These are phyloP conservation scores for Sporothrix variecibatus DNA, from an alignment of 2,329 filamentous ascomycete species.

Conservation along the genomic window DNA sequence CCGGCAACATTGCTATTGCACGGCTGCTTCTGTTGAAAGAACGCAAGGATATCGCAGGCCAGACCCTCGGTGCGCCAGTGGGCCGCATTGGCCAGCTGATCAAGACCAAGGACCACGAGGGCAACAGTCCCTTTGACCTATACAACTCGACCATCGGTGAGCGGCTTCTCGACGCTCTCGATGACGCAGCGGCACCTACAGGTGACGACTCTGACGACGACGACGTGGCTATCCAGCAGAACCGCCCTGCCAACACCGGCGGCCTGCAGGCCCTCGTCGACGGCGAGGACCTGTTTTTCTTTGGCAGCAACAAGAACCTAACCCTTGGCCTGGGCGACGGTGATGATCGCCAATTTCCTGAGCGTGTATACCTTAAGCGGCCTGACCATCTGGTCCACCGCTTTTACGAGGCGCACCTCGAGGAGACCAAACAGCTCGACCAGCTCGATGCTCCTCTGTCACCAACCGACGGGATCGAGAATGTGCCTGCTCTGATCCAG, in stretches of 20 bases:
- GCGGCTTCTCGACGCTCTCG: constrained; percentile 58
- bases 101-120: constrained; percentile 94
- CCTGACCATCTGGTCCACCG: constrained; percentile 74
- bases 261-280: constrained; percentile 31
- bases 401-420: constrained; percentile 70
- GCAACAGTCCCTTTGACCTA: constrained; percentile 90
- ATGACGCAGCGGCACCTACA: not conserved
- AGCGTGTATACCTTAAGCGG: constrained; percentile 74
- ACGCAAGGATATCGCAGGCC: constrained; percentile 61
- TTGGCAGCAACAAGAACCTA: constrained; percentile 95
- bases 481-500: constrained; percentile 72
- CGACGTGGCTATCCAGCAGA: constrained; percentile 4
- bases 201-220: constrained; percentile 22
- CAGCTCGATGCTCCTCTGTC: constrained; percentile 21
- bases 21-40: constrained; percentile 80
- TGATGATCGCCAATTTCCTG: constrained; percentile 90
- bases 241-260: constrained; percentile 17
- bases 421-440: constrained; percentile 37
- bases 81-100: constrained; percentile 74
- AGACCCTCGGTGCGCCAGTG: constrained; percentile 58
- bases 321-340: constrained; percentile 93
- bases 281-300: constrained; percentile 83
- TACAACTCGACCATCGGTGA: constrained; percentile 85
- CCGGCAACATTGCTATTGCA: constrained; percentile 84
- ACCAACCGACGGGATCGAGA: constrained; percentile 40